Percentiles rank a stretch among this genome's conserved stretches.
These are phyloP conservation scores for Exophiala aquamarina DNA, from an alignment of 2,329 filamentous ascomycete species.

Conservation along the genomic window DNA sequence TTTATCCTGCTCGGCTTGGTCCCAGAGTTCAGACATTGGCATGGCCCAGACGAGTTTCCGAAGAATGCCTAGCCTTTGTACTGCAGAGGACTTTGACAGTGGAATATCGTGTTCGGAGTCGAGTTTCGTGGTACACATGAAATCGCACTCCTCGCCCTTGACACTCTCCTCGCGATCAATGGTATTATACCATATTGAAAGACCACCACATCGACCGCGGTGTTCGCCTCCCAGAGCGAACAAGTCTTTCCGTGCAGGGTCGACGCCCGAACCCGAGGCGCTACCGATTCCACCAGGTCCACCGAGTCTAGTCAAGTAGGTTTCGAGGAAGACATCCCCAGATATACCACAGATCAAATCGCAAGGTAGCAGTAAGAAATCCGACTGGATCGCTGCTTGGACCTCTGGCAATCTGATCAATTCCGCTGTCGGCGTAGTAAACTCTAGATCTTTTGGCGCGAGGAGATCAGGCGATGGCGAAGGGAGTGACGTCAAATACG, in stretches of 20 bases:
- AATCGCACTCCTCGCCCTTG: conserved; percentile 92
- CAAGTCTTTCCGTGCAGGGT: conserved; percentile 43
- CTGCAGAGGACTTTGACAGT: conserved; percentile 60
- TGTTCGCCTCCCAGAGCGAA: conserved; percentile 54
- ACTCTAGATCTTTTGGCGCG: conserved; percentile 71
- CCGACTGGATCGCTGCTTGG: conserved; percentile 71
- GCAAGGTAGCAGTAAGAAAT: conserved; percentile 90
- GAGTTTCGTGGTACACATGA: conserved; percentile 75
- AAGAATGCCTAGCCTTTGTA: conserved; percentile 41
- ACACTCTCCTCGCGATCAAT: conserved; percentile 68
- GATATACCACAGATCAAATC: conserved; percentile 89
- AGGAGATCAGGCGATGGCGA: conserved; percentile 64
- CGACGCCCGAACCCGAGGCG: conserved; percentile 43
- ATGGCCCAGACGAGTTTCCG: conserved; percentile 77
- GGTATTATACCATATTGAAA: conserved; percentile 90
- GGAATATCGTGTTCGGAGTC: conserved; percentile 50
- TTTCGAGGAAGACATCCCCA: conserved; percentile 77
- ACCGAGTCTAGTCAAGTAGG: conserved; percentile 85
- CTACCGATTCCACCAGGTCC: conserved; percentile 56
- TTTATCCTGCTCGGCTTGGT: conserved; percentile 67
- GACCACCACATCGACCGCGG: conserved; percentile 68
- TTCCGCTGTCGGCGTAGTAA: conserved; percentile 86
- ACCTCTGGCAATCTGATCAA: conserved; percentile 83
- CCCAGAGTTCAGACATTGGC: conserved; percentile 85
- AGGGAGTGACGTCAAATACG: conserved; percentile 50